Evolutionary conservation across 2,329 filamentous ascomycete species (phyloP).

Genomic region (Orbilia javanica): DNA sequence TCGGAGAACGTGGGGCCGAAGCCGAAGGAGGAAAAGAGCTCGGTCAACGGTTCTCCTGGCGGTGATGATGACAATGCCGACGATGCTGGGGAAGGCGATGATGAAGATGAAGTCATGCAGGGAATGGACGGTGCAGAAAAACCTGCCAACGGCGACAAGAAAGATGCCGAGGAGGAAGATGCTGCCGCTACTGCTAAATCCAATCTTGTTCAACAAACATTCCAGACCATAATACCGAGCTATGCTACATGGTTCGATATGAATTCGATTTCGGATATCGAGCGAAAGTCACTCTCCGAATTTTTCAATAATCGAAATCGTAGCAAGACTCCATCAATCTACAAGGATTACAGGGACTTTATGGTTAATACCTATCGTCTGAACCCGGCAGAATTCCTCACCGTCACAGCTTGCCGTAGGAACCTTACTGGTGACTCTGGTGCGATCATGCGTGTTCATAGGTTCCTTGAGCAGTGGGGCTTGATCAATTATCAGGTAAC

Average conservation of each 20-base stretch:
- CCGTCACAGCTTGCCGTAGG: conserved; percentile 92
- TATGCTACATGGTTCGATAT: conserved; percentile 99
- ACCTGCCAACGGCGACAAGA: conserved; percentile 66
- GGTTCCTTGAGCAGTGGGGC: conserved; percentile 98
- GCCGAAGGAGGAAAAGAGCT: conserved; percentile 42
- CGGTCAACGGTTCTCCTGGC: conserved; percentile 55
- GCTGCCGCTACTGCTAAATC: conserved; percentile 81
- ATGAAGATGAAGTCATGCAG: conserved; percentile 65
- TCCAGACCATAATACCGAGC: conserved; percentile 94
- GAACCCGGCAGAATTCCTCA: conserved; percentile 95
- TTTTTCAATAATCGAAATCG: conserved; percentile 99
- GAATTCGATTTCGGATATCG: conserved; percentile 88
- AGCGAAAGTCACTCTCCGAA: conserved; percentile 93
- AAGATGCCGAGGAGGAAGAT: conserved; percentile 67
- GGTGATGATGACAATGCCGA: conserved; percentile 54
- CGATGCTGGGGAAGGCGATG: conserved; percentile 59
- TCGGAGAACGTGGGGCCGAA: conserved; percentile 60
- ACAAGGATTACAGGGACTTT: conserved; percentile 99
- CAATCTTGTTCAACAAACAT: conserved; percentile 91
- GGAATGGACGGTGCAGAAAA: conserved; percentile 69
- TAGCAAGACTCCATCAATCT: conserved; percentile 96
- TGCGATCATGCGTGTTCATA: conserved; percentile 98
- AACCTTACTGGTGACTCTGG: conserved; percentile 98
- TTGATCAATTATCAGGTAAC: conserved; percentile 97
- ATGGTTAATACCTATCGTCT: conserved; percentile 99